Percentiles rank a stretch among this genome's conserved stretches.
Evolutionary conservation across 2,329 filamentous ascomycete genomes (phyloP).

Genomic region (Fusarium sp.): DNA sequence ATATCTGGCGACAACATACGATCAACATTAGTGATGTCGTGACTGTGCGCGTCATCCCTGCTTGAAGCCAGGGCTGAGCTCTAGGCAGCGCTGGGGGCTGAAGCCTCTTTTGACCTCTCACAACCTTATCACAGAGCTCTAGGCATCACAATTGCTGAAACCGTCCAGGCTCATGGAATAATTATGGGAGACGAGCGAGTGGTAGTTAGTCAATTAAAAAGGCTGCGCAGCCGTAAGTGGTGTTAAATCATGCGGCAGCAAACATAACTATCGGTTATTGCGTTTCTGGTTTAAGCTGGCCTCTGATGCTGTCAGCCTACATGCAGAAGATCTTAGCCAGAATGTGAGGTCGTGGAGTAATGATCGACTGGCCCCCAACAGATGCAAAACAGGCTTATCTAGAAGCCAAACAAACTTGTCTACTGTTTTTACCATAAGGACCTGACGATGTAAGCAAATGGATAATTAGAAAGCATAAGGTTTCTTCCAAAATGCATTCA

Average conservation of each 20-base stretch:
- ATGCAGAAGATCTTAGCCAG: neutral
- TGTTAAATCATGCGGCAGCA: too few species aligned
- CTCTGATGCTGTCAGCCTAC: neutral
- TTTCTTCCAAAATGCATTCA: neutral
- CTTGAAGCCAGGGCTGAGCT: constrained; percentile 2
- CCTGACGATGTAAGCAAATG: too few species aligned
- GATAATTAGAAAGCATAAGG: too few species aligned
- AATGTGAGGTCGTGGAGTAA: neutral
- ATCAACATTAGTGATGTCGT: neutral
- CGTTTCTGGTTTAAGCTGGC: neutral
- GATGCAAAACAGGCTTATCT: neutral
- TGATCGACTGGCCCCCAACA: neutral
- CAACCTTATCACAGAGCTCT: neutral
- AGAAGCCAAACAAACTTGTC: neutral
- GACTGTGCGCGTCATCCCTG: neutral
- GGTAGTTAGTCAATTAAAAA: neutral
- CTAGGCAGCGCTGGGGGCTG: neutral
- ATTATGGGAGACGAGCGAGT: neutral
- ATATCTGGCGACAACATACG: neutral
- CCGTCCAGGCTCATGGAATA: neutral
- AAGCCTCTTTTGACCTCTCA: too few species aligned
- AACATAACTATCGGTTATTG: neutral
- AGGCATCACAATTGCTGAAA: constrained; percentile 8
- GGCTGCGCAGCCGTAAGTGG: too few species aligned
- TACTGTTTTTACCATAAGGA: neutral